Evolutionary conservation across 768 basidiomycete genomes (phyloP).

Genomic region (Punctularia strigosozonata): DNA sequence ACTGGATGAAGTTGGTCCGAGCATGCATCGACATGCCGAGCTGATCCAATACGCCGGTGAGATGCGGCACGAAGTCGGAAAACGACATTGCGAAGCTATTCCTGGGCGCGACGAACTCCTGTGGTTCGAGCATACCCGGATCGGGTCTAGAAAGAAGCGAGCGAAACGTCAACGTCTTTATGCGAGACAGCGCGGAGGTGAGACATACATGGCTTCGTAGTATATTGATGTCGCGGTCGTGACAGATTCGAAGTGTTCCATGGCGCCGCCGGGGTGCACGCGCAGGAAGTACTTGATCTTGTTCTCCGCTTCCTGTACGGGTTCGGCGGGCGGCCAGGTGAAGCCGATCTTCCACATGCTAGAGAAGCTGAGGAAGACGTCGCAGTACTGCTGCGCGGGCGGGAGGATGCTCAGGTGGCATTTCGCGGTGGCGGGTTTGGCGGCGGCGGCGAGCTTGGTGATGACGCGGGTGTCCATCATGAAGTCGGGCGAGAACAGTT

Average conservation of each 20-base stretch:
- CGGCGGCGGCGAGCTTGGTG: slow-evolving; percentile 58
- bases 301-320: slow-evolving; percentile 37
- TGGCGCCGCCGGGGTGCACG: slow-evolving; percentile 73
- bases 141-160: slow-evolving; percentile 52
- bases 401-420: slow-evolving; percentile 68
- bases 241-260: slow-evolving; percentile 80
- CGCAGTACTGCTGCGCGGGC: slow-evolving; percentile 68
- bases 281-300: slow-evolving; percentile 78
- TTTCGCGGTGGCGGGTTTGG: slow-evolving; percentile 65
- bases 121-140: slow-evolving; percentile 61
- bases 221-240: slow-evolving; percentile 72
- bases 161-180: neutral
- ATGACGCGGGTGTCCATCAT: slow-evolving; percentile 70
- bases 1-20: slow-evolving; percentile 77
- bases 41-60: slow-evolving; percentile 74
- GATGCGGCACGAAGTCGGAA: slow-evolving; percentile 67
- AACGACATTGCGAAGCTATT: slow-evolving; percentile 83
- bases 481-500: slow-evolving; percentile 43
- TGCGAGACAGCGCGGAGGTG: neutral
- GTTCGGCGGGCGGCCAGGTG: slow-evolving; percentile 73
- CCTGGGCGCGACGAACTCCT: slow-evolving; percentile 66
- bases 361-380: slow-evolving; percentile 62
- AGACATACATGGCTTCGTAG: slow-evolving; percentile 72
- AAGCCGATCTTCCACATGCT: slow-evolving; percentile 62
- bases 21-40: slow-evolving; percentile 77